phyloP scores from a whole-genome alignment of 139 green algal species.

The Edaphochlamys debaryana region DNA sequence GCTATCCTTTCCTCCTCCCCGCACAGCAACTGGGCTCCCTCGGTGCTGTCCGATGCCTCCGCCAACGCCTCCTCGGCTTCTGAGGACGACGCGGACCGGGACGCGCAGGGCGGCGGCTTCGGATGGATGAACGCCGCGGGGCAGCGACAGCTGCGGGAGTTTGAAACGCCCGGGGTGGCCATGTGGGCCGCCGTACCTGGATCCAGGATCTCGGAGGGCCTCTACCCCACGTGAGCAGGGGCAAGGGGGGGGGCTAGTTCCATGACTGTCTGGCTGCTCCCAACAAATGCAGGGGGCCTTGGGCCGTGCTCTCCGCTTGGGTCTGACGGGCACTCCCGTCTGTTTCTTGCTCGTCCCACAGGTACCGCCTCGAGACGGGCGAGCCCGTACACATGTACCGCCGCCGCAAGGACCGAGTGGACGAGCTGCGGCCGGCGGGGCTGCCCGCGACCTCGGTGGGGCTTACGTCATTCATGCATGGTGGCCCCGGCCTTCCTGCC shows the following conservation, averaged over 20 bases:
- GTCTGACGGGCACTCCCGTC: no score
- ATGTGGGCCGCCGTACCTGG: slow-evolving; percentile 44
- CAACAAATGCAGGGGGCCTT: no score
- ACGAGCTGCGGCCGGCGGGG: slow-evolving; percentile 19
- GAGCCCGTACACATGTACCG: slow-evolving; percentile 30
- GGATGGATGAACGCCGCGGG: not conserved
- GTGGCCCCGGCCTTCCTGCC: not conserved
- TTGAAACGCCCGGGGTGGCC: slow-evolving; percentile 33
- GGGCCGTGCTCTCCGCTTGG: no score
- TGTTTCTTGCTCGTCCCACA: no score
- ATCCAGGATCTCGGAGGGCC: slow-evolving; percentile 38
- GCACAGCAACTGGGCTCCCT: no score
- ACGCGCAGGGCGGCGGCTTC: not conserved
- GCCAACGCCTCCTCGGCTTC: not conserved
- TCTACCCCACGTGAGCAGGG: slow-evolving; percentile 35
- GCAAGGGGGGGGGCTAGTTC: no score
- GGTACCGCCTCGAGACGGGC: slow-evolving; percentile 9
- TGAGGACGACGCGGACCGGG: not conserved
- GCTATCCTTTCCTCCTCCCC: no score
- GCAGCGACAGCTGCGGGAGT: slow-evolving; percentile 32
- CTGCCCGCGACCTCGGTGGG: slow-evolving; percentile 14
- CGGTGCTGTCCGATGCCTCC: not conserved
- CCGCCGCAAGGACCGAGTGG: slow-evolving; percentile 23
- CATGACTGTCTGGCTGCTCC: no score
- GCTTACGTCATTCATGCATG: no score